Evolutionary conservation across 2,329 filamentous ascomycete species (phyloP).

Genomic region (Myriosclerotinia duriaeana): DNA sequence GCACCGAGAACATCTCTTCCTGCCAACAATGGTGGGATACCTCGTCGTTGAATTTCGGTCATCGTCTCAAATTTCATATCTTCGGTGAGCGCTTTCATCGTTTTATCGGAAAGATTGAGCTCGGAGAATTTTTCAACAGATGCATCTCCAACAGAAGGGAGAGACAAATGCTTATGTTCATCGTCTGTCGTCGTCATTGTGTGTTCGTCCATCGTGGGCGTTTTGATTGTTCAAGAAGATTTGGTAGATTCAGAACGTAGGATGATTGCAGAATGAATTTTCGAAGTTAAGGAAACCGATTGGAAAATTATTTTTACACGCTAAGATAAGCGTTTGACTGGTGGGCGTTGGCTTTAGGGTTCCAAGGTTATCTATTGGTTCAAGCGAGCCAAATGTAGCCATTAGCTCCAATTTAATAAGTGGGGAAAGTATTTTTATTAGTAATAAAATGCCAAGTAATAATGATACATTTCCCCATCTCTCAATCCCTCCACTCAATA

Average conservation of each 20-base stretch:
- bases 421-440: no score
- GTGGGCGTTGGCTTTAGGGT: neutral
- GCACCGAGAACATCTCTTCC: conserved; percentile 92
- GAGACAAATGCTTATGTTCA: conserved; percentile 30
- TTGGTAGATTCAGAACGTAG: neutral
- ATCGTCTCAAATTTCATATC: conserved; percentile 94
- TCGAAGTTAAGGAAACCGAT: no score
- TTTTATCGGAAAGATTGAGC: conserved; percentile 82
- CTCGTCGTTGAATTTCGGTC: conserved; percentile 89
- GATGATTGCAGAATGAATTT: no score
- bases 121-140: conserved; percentile 45
- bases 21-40: conserved; percentile 83
- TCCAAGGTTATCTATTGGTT: conserved; percentile 19
- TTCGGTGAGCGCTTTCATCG: conserved; percentile 74
- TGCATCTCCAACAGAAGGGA: conserved; percentile 30
- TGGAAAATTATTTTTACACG: conserved; percentile 21
- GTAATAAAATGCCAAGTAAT: no score
- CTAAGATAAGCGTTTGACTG: conserved; percentile 11
- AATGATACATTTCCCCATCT: no score
- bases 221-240: conserved; percentile 22
- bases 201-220: no score
- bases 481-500: no score
- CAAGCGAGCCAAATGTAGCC: no score
- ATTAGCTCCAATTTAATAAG: no score
- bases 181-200: conserved; percentile 26